These are phyloP conservation scores for Sutorius eximius DNA, from an alignment of 1,284 basidiomycete species.

Conservation along the genomic window DNA sequence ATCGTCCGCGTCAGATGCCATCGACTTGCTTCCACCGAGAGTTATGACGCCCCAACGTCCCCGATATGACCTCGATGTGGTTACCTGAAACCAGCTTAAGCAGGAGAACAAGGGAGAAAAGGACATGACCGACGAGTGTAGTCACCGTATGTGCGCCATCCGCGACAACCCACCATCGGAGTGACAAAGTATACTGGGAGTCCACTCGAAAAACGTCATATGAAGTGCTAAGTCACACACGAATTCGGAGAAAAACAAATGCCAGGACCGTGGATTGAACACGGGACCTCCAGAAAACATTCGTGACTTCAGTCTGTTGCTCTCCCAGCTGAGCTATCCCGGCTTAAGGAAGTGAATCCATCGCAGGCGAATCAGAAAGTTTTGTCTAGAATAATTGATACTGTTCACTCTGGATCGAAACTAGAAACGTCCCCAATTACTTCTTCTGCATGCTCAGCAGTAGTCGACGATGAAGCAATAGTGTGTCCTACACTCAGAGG, in stretches of 20 bases:
- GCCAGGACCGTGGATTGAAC: conserved; percentile 60
- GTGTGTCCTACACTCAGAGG: not conserved
- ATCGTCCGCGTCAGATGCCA: not conserved
- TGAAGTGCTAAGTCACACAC: not conserved
- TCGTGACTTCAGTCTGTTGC: conserved; percentile 66
- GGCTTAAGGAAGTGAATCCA: not conserved
- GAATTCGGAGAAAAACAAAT: conserved; percentile 16
- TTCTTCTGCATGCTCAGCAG: conserved; percentile 25
- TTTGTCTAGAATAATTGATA: not conserved
- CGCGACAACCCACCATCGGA: not conserved
- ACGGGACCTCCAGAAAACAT: conserved; percentile 48
- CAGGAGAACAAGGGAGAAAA: not conserved
- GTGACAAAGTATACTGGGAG: not conserved
- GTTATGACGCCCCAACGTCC: not conserved
- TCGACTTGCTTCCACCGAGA: not conserved
- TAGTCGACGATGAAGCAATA: conserved; percentile 3
- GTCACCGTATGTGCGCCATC: not conserved
- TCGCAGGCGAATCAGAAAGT: not conserved
- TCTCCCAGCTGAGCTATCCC: conserved; percentile 74
- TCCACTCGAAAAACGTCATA: not conserved
- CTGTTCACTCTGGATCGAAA: conserved; percentile 23
- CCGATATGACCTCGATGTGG: not conserved
- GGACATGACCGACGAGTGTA: not conserved
- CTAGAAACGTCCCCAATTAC: conserved; percentile 35
- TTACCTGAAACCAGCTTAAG: not conserved